A percentile compares a stretch with the other conserved stretches of the same genome.
Conservation (phyloP, 2,329 filamentous ascomycete genomes). For the Aureobasidium sp. region DNA sequence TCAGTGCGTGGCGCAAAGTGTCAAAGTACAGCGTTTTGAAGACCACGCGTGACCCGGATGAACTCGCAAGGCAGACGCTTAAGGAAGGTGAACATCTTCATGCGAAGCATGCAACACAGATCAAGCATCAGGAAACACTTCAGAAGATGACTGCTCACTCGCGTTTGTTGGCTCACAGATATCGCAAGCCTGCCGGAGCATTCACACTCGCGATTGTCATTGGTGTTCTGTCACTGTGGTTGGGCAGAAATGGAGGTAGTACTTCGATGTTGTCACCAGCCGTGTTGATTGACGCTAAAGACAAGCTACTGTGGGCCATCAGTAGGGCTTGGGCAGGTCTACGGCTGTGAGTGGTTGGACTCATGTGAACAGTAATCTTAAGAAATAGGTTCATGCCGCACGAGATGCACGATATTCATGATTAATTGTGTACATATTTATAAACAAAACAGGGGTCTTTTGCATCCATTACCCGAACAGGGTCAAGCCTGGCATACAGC, state of each 20-base stretch:
- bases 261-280: background rate
- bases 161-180: conserved; percentile 46
- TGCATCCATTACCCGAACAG: background rate
- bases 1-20: conserved; percentile 59
- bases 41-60: conserved; percentile 54
- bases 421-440: background rate
- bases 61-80: conserved; percentile 47
- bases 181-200: conserved; percentile 55
- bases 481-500: background rate
- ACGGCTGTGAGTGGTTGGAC: background rate
- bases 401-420: background rate
- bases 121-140: conserved; percentile 56
- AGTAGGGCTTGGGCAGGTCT: background rate
- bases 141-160: conserved; percentile 37
- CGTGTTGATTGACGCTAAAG: background rate
- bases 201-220: conserved; percentile 49
- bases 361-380: background rate
- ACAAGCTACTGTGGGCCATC: background rate
- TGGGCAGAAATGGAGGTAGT: conserved; percentile 34
- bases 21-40: conserved; percentile 75
- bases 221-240: conserved; percentile 58
- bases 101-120: conserved; percentile 58
- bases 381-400: background rate
- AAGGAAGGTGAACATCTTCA: conserved; percentile 61
- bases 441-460: background rate